Conservation (phyloP, 208 protist genomes). For the Entamoeba invadens region DNA sequence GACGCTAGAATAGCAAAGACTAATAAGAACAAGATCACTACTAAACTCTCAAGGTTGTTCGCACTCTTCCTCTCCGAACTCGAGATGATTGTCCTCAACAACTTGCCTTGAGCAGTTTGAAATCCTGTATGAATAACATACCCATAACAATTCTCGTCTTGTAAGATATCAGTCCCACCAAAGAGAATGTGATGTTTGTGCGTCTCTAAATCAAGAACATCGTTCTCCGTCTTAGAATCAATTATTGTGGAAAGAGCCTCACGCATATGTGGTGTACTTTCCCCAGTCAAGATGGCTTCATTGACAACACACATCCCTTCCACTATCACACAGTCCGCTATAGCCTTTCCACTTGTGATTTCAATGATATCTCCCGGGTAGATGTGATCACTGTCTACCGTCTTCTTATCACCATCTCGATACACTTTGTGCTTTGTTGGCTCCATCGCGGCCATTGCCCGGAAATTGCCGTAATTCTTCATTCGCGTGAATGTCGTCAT, state of each 20-base stretch:
- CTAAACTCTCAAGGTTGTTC: slow-evolving; percentile 12
- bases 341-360: slow-evolving; percentile 11
- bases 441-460: not conserved
- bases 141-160: slow-evolving; percentile 57
- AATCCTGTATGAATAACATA: slow-evolving; percentile 94
- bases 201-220: slow-evolving; percentile 66
- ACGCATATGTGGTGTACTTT: slow-evolving; percentile 90
- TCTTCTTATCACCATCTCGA: slow-evolving; percentile 7
- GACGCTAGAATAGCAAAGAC: slow-evolving; percentile 26
- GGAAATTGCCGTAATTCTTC: not conserved
- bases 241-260: slow-evolving; percentile 38
- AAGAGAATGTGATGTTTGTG: slow-evolving; percentile 69
- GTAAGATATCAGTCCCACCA: not conserved
- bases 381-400: slow-evolving; percentile 39
- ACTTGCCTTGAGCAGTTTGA: slow-evolving; percentile 82
- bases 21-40: slow-evolving; percentile 22
- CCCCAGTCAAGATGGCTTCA: slow-evolving; percentile 91
- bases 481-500: not conserved
- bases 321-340: slow-evolving; percentile 15
- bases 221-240: slow-evolving; percentile 55
- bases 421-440: not conserved
- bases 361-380: slow-evolving; percentile 74
- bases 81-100: slow-evolving; percentile 56
- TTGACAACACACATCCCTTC: slow-evolving; percentile 69
- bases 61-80: not conserved